phyloP scores from a whole-genome alignment of 1,284 basidiomycete species.

The Trametes hirsuta region DNA sequence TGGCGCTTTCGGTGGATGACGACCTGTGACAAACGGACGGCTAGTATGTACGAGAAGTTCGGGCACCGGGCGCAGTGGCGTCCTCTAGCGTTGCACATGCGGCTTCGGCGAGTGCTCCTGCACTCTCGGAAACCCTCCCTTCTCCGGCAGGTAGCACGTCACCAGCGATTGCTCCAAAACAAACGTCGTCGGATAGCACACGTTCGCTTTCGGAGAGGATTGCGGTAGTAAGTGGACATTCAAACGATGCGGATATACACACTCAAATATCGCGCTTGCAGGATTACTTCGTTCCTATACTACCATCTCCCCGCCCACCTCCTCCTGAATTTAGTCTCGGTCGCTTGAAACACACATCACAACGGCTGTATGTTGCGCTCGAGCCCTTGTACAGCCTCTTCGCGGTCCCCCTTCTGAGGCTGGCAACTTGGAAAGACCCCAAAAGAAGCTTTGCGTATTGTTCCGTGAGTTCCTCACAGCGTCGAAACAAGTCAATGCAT shows the following conservation, averaged over 20 bases:
- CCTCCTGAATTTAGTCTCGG: constrained; percentile 55
- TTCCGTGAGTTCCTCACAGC: constrained; percentile 42
- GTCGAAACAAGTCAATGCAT: constrained; percentile 1
- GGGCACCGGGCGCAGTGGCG: constrained; percentile 31
- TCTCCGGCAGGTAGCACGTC: background rate
- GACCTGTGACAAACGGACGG: background rate
- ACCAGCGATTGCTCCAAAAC: background rate
- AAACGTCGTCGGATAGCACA: background rate
- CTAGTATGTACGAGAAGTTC: constrained; percentile 66
- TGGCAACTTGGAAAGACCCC: constrained; percentile 61
- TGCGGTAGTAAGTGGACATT: constrained; percentile 10
- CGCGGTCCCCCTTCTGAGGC: constrained; percentile 39
- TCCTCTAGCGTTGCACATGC: background rate
- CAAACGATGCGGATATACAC: background rate
- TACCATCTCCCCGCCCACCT: constrained; percentile 45
- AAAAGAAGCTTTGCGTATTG: constrained; percentile 53
- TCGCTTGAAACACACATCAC: constrained; percentile 52
- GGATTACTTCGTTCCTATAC: constrained; percentile 48
- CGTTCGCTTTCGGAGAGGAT: constrained; percentile 16
- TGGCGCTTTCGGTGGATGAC: background rate
- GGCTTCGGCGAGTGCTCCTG: constrained; percentile 9
- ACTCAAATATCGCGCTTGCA: constrained; percentile 24
- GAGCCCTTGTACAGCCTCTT: constrained; percentile 55
- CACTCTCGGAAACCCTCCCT: constrained; percentile 3
- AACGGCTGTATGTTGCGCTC: constrained; percentile 57